Evolutionary conservation across 371 early-diverging fungal genomes (phyloP).

Genomic region (Zopfochytrium polystomum): DNA sequence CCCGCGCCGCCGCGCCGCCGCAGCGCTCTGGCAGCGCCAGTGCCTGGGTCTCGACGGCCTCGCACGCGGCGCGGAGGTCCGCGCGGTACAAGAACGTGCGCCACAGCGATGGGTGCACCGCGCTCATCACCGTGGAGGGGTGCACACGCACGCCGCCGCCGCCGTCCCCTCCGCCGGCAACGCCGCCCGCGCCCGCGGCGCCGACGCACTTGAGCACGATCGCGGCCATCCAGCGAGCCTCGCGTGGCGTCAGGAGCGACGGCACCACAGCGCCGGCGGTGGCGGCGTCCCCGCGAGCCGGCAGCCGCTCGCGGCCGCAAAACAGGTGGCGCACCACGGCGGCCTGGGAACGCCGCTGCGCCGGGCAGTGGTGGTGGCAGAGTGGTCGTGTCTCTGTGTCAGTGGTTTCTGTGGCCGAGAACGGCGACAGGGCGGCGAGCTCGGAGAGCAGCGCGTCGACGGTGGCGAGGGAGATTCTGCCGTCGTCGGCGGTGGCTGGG

Average conservation of each 20-base stretch:
- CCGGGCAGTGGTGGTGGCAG: neutral
- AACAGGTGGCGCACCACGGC: conserved; percentile 7
- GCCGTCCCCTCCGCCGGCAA: no score
- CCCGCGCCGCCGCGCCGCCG: neutral
- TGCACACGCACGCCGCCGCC: no score
- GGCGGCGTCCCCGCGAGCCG: neutral
- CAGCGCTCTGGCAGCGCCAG: neutral
- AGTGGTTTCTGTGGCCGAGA: conserved; percentile 10
- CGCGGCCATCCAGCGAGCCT: conserved; percentile 7
- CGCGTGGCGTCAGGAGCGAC: conserved; percentile 6
- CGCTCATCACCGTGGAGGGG: conserved; percentile 1
- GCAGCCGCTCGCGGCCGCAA: neutral
- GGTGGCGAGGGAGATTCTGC: neutral
- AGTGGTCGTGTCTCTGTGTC: neutral
- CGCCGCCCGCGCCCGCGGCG: no score
- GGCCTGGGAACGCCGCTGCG: neutral
- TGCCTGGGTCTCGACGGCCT: conserved; percentile 4
- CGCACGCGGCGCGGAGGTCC: conserved; percentile 14
- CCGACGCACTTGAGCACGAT: no score
- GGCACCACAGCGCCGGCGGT: conserved; percentile 12
- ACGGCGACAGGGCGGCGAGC: conserved; percentile 3
- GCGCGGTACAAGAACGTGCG: conserved; percentile 8
- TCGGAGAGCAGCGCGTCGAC: conserved; percentile 6
- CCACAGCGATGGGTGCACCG: conserved; percentile 19
- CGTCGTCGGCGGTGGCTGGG: neutral